These are phyloP conservation scores for Vitis rotundifolia DNA, from an alignment of 164 flowering plant species.

Conservation along the genomic window DNA sequence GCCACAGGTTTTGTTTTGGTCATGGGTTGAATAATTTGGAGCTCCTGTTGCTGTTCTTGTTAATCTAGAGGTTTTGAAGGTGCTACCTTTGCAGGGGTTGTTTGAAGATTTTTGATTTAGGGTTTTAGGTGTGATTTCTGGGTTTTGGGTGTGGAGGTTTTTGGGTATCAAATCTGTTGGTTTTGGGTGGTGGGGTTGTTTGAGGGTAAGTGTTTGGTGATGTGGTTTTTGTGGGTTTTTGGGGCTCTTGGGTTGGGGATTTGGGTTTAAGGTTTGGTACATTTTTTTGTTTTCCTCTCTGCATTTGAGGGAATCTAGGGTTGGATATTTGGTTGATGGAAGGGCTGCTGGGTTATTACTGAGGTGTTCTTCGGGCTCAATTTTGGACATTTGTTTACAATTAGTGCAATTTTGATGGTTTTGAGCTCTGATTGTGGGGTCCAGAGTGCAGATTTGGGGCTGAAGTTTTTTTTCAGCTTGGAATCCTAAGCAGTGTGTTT, in stretches of 20 bases:
- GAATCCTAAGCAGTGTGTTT: background rate
- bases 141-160: conserved; percentile 1
- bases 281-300: background rate
- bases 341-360: background rate
- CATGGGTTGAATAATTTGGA: too few relatives aligned
- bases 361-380: background rate
- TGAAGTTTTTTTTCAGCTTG: too few relatives aligned
- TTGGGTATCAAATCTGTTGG: too few relatives aligned
- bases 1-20: too few relatives aligned
- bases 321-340: background rate
- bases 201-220: background rate
- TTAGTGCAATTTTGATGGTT: background rate
- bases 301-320: background rate
- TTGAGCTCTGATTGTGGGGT: background rate
- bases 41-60: too few relatives aligned
- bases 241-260: conserved; percentile 1
- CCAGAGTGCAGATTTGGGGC: too few relatives aligned
- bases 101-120: background rate
- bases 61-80: too few relatives aligned
- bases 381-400: background rate
- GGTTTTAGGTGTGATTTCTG: background rate
- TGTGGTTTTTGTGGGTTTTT: background rate
- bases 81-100: background rate
- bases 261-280: background rate
- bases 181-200: background rate